A percentile compares a stretch with the other conserved stretches of the same genome.
phyloP scores from a whole-genome alignment of 129 eudicot genomes.

The Mikania micrantha region DNA sequence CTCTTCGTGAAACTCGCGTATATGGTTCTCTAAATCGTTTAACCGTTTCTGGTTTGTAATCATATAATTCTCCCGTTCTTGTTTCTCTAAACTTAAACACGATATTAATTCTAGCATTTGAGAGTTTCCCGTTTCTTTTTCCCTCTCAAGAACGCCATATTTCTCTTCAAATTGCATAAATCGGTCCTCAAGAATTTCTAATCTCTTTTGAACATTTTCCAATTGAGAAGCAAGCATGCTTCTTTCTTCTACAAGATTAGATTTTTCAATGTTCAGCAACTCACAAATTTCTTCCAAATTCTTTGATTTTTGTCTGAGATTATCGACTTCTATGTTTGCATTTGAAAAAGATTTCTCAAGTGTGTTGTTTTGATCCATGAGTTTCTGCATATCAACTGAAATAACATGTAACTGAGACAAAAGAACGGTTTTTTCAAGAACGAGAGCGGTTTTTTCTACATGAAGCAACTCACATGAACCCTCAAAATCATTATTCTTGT shows the following conservation, averaged over 20 bases:
- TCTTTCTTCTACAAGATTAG: slow-evolving; percentile 61
- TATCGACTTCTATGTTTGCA: slow-evolving; percentile 63
- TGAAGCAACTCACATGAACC: slow-evolving; percentile 44
- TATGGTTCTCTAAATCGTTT: slow-evolving; percentile 46
- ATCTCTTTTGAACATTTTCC: slow-evolving; percentile 58
- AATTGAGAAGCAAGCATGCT: slow-evolving; percentile 47
- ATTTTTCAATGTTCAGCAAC: slow-evolving; percentile 56
- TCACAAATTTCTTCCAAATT: slow-evolving; percentile 70
- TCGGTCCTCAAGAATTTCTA: slow-evolving; percentile 54
- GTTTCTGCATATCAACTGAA: slow-evolving; percentile 65
- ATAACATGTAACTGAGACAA: slow-evolving; percentile 65
- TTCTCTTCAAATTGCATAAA: slow-evolving; percentile 55
- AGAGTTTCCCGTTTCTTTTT: slow-evolving; percentile 40
- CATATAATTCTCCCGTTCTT: slow-evolving; percentile 50
- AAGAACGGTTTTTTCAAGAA: slow-evolving; percentile 63
- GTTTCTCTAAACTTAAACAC: slow-evolving; percentile 51
- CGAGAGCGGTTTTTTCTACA: slow-evolving; percentile 63
- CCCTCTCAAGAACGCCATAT: slow-evolving; percentile 52
- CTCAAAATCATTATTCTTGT: slow-evolving; percentile 42
- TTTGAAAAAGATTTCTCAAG: slow-evolving; percentile 53
- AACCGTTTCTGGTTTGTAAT: slow-evolving; percentile 45
- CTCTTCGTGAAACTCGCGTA: slow-evolving; percentile 59
- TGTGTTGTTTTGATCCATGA: slow-evolving; percentile 51
- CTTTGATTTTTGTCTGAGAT: slow-evolving; percentile 69
- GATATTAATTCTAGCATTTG: slow-evolving; percentile 47